A percentile compares a stretch with the other conserved stretches of the same genome.
Conservation (phyloP, 2,329 filamentous ascomycete species). For the Diaporthe capsici region DNA sequence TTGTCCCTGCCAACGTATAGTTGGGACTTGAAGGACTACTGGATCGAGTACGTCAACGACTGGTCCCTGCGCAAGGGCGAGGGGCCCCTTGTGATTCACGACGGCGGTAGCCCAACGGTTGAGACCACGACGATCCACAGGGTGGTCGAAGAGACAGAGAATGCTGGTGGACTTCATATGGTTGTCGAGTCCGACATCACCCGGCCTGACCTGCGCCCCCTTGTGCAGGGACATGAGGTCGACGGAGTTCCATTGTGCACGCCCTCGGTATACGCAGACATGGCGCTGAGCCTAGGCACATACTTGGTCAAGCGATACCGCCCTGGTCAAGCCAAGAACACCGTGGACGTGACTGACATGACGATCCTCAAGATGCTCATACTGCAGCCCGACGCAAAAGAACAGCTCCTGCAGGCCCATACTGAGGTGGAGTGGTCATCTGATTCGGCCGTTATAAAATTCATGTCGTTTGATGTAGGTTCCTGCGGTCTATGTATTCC, state of each 20-base stretch:
- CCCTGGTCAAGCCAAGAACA: background rate
- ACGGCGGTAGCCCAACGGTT: constrained; percentile 55
- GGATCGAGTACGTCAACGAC: constrained; percentile 34
- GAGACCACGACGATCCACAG: constrained; percentile 29
- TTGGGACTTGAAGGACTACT: constrained; percentile 29
- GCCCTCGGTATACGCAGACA: constrained; percentile 66
- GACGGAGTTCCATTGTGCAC: constrained; percentile 77
- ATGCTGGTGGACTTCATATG: constrained; percentile 54
- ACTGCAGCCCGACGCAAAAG: constrained; percentile 69
- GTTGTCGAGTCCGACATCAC: constrained; percentile 77
- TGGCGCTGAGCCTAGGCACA: constrained; percentile 68
- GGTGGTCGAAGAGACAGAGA: background rate
- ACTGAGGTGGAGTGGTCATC: constrained; percentile 69
- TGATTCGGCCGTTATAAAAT: constrained; percentile 73
- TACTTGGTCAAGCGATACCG: constrained; percentile 67
- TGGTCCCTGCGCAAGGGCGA: constrained; percentile 32
- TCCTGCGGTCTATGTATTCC: background rate
- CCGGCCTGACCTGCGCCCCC: constrained; percentile 70
- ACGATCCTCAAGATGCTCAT: constrained; percentile 68
- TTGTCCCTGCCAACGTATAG: constrained; percentile 23
- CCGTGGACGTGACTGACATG: constrained; percentile 77
- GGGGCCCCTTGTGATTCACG: constrained; percentile 48
- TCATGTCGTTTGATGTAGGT: constrained; percentile 69
- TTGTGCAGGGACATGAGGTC: constrained; percentile 75
- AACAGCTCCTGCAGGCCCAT: constrained; percentile 70